A percentile compares a stretch with the other conserved stretches of the same genome.
phyloP scores from a whole-genome alignment of 148 eudicot species.

The Vaccinium darrowii region DNA sequence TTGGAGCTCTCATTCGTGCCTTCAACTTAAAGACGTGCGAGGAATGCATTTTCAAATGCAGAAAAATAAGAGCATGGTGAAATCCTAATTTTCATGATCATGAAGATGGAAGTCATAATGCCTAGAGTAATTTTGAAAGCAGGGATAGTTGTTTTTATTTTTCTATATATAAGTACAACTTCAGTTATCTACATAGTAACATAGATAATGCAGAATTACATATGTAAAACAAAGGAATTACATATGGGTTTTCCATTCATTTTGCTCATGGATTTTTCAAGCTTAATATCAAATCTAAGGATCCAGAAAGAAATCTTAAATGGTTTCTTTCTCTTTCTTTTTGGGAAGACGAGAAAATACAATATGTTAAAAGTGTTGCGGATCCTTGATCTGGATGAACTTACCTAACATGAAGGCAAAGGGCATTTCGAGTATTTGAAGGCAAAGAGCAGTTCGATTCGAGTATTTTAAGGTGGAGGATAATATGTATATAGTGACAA shows the following conservation, averaged over 20 bases:
- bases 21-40: constrained; percentile 27
- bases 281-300: not conserved
- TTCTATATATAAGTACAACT: not conserved
- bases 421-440: not conserved
- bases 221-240: not conserved
- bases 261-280: not conserved
- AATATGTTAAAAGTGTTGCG: not conserved
- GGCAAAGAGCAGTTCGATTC: too few relatives aligned
- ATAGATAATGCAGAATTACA: not conserved
- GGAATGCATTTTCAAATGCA: too few relatives aligned
- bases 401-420: not conserved
- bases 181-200: not conserved
- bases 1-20: constrained; percentile 61
- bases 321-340: not conserved
- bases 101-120: not conserved
- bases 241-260: not conserved
- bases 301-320: not conserved
- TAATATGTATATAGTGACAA: too few relatives aligned
- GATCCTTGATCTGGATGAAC: not conserved
- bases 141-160: not conserved
- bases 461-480: too few relatives aligned
- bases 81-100: not conserved
- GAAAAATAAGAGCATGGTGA: not conserved
- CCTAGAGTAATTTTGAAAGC: not conserved
- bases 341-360: not conserved